Evolutionary conservation across 306 rosid species (phyloP).

Genomic region (Elaeagnus macrophylla): DNA sequence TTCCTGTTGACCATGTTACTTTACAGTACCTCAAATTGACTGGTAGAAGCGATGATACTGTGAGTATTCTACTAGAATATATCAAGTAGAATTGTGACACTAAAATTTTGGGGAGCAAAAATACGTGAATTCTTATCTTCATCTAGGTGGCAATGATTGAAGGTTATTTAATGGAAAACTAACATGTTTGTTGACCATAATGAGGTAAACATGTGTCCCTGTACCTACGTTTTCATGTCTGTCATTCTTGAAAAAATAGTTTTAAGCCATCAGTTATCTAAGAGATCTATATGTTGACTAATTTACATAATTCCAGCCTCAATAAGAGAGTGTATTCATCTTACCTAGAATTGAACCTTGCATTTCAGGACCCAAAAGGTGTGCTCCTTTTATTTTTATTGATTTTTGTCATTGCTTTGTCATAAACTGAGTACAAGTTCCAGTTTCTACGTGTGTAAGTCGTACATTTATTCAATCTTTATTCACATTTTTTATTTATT

Average conservation of each 20-base stretch:
- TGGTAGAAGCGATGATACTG: constrained; percentile 89
- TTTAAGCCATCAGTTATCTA: not conserved
- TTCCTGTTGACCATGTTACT: constrained; percentile 94
- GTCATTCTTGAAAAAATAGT: not conserved
- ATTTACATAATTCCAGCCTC: constrained; percentile 48
- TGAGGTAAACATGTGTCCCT: constrained; percentile 40
- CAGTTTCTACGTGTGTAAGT: constrained; percentile 13
- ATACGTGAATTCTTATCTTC: constrained; percentile 17
- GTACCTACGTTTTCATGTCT: not conserved
- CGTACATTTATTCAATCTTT: not conserved
- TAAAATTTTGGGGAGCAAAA: not conserved
- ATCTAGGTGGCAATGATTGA: constrained; percentile 81
- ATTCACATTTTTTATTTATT: constrained; percentile 6
- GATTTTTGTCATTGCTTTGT: not conserved
- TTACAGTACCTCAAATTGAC: constrained; percentile 90
- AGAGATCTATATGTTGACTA: constrained; percentile 25
- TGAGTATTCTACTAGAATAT: constrained; percentile 26
- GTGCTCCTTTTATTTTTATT: constrained; percentile 6
- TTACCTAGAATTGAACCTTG: constrained; percentile 81
- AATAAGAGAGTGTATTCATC: constrained; percentile 90
- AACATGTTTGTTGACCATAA: constrained; percentile 82
- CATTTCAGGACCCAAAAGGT: constrained; percentile 97
- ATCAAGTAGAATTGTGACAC: constrained; percentile 3
- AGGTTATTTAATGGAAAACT: constrained; percentile 87
- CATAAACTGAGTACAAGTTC: constrained; percentile 1